A percentile compares a stretch with the other conserved stretches of the same genome.
Evolutionary conservation across 177 flowering plant genomes (phyloP).

Genomic region (Telopea speciosissima): DNA sequence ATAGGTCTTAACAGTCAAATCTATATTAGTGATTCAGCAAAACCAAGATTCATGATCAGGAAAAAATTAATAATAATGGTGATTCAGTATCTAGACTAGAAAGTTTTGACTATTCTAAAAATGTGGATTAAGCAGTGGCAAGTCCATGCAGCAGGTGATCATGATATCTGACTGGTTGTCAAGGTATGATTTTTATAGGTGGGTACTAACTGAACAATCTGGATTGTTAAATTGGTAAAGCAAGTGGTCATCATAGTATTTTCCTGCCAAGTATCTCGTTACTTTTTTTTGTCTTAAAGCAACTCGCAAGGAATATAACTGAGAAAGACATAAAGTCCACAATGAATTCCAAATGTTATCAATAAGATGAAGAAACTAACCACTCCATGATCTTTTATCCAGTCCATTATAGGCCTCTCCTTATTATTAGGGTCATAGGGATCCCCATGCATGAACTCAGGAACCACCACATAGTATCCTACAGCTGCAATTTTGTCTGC

Average conservation of each 20-base stretch:
- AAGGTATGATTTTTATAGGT: background rate
- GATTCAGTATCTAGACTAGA: background rate
- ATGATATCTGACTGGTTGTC: background rate
- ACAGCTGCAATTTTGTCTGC: conserved; percentile 86
- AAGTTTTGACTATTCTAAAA: background rate
- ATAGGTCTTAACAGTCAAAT: background rate
- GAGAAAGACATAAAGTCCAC: background rate
- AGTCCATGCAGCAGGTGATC: background rate
- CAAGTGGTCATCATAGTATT: background rate
- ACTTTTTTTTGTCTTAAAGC: background rate
- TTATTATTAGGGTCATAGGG: conserved; percentile 37
- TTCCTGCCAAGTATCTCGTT: background rate
- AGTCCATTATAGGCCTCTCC: conserved; percentile 34
- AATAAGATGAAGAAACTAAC: conserved; percentile 34
- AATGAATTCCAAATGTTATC: background rate
- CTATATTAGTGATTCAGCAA: background rate
- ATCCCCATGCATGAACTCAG: conserved; percentile 77
- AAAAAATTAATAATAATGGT: too few species aligned
- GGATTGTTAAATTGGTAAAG: background rate
- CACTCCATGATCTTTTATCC: conserved; percentile 58
- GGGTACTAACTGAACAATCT: background rate
- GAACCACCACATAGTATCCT: conserved; percentile 77
- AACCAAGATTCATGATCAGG: background rate
- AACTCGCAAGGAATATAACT: background rate
- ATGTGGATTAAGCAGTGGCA: too few species aligned